phyloP scores from a whole-genome alignment of 116 monocot species.

The Phalaenopsis hybrid region DNA sequence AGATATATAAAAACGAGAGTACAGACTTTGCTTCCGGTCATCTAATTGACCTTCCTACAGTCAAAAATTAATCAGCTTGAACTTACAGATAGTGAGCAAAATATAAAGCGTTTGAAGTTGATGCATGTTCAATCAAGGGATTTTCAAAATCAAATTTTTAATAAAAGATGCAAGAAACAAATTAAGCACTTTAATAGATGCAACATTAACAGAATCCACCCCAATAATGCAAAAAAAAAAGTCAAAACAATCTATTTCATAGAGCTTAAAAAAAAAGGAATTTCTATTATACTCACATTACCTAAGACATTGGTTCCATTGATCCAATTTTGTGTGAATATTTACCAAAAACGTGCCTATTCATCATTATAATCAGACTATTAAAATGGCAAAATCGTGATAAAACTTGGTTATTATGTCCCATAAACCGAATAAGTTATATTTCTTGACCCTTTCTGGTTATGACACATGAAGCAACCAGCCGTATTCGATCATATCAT shows the following conservation, averaged over 20 bases:
- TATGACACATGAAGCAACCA: not conserved
- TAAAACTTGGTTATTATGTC: not conserved
- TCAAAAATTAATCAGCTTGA: not conserved
- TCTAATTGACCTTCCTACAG: constrained; percentile 58
- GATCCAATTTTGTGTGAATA: not conserved
- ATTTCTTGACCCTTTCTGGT: not conserved
- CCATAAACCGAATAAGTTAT: not conserved
- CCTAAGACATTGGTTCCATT: not conserved
- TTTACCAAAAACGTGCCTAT: not conserved
- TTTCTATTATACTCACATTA: not conserved
- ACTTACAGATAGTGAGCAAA: not conserved
- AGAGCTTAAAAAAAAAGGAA: not conserved
- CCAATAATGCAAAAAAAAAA: not conserved
- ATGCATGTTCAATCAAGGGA: not conserved
- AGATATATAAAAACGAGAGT: constrained; percentile 79
- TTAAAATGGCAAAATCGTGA: not conserved
- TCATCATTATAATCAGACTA: not conserved
- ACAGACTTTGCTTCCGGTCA: constrained; percentile 66
- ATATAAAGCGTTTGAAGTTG: not conserved
- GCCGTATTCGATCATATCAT: too few species aligned
- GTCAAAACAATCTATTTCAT: not conserved
- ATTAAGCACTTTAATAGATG: not conserved
- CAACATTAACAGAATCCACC: not conserved
- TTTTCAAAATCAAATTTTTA: not conserved
- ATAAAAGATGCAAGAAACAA: not conserved